phyloP scores from a whole-genome alignment of 2,329 filamentous ascomycete species.

The Fusarium metavorans region DNA sequence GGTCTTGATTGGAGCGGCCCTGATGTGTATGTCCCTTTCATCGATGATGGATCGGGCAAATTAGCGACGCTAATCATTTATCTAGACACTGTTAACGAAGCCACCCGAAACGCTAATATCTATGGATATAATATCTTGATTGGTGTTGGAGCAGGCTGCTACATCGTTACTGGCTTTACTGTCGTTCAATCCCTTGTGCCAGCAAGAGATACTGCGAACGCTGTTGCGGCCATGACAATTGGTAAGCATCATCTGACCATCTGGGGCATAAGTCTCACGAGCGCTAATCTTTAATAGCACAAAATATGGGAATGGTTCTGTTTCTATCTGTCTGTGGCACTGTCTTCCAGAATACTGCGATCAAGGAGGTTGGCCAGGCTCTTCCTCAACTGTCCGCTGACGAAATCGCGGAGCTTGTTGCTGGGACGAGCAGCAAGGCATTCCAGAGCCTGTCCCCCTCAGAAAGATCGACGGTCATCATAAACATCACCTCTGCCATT shows the following conservation, averaged over 20 bases:
- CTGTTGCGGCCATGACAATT: constrained; percentile 52
- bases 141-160: constrained; percentile 54
- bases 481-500: not conserved
- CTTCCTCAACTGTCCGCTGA: not conserved
- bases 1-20: constrained; percentile 47
- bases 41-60: too few species aligned
- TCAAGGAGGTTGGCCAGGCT: not conserved
- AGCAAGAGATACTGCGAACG: constrained; percentile 44
- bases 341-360: constrained; percentile 5
- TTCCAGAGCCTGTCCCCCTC: not conserved
- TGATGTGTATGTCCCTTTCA: constrained; percentile 42
- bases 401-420: not conserved
- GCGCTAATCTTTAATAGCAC: not conserved
- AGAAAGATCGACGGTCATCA: not conserved
- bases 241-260: not conserved
- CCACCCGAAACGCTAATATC: constrained; percentile 33
- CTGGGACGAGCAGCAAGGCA: not conserved
- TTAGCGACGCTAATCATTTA: not conserved
- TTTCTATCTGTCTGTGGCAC: constrained; percentile 1
- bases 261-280: too few species aligned
- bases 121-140: constrained; percentile 55
- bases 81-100: constrained; percentile 10
- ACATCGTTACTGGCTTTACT: constrained; percentile 49
- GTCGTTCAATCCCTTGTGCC: constrained; percentile 50
- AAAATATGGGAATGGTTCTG: constrained; percentile 4